Conservation (phyloP, 2,329 filamentous ascomycete species). For the Metarhizium humberi region DNA sequence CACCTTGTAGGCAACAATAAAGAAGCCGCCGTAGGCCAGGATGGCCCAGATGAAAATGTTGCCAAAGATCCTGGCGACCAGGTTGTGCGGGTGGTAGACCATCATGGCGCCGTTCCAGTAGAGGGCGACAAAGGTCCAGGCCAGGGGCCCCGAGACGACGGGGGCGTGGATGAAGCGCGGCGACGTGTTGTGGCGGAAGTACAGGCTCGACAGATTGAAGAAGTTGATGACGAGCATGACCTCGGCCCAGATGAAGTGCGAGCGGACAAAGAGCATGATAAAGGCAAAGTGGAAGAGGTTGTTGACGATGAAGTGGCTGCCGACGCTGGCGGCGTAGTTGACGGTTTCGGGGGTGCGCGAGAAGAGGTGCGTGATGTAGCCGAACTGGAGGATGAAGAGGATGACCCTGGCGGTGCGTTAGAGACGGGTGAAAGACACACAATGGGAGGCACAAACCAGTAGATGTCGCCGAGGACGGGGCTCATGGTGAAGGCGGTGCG, state of each 20-base stretch:
- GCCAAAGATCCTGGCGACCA: constrained; percentile 69
- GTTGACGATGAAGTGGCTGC: constrained; percentile 75
- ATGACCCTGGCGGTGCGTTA: constrained; percentile 44
- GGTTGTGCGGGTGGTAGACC: constrained; percentile 54
- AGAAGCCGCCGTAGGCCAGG: constrained; percentile 66
- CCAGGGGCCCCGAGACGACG: constrained; percentile 67
- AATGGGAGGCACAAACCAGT: constrained; percentile 51
- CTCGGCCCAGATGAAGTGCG: constrained; percentile 67
- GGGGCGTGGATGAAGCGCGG: constrained; percentile 69
- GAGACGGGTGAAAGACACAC: neutral
- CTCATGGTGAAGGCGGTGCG: constrained; percentile 70
- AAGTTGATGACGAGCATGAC: constrained; percentile 72
- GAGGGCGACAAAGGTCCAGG: constrained; percentile 75
- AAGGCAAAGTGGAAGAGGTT: constrained; percentile 78
- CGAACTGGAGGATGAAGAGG: constrained; percentile 66
- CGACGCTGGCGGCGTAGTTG: constrained; percentile 65
- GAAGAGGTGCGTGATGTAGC: constrained; percentile 71
- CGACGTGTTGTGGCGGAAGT: constrained; percentile 68
- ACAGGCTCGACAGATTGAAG: constrained; percentile 67
- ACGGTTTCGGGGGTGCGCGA: constrained; percentile 53
- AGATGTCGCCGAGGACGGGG: constrained; percentile 54
- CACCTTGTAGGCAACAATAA: constrained; percentile 64
- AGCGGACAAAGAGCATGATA: constrained; percentile 72
- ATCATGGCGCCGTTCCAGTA: constrained; percentile 86
- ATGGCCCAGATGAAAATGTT: constrained; percentile 87